Base-by-base conservation (phyloP, 2,329 filamentous ascomycete species). In the Paecilomyces dactylethromorphus region DNA sequence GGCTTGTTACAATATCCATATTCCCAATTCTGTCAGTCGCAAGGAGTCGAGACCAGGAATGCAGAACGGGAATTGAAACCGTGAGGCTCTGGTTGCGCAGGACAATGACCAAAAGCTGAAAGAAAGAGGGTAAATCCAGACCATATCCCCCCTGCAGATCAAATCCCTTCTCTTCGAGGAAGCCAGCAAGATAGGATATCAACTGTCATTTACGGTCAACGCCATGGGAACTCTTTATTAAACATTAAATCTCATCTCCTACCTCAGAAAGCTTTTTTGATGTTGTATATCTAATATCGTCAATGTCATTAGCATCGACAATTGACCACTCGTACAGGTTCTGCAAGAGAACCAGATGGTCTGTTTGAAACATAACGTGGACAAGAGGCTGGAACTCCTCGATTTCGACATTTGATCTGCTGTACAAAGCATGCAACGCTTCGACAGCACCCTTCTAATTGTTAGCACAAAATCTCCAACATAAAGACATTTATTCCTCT, bases 241-340 rank as follows among this genome's bases (percentile, higher is more conserved):
- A 11, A 21, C 45, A 26, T 13, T 51, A 6, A 1, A 18, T 45
- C 15, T 45, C 39, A 49, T n/a, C 56, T 51, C 77, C 64, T 81
- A 92, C 90, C 84, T 99, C 94, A 1, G 92, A 92, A 53, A 97
- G 85, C 74, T 96, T 97, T 78, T 97, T 97, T 49, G 90, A 87
- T 65, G 97, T 86, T 58, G 91, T 86, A 71, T 99, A 97, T 71
- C 92, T 95, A 68, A 92, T 88, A 68, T 96, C 91, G 64, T 97
- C 90, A 59, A 96, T 86, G 66, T 96, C 88, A 60, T 90, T 84
- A 2, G 91, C 84, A 63, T 92, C 88, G 51, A 93, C 87, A 11
- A 86, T 76, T 3, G 91, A 90, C 89, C 90, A 94, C 62, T 88
- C 85, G 67, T 91, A 92, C 12, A 96, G 81, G 60, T 87, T 84